These are phyloP conservation scores for Leucogyrophana mollusca DNA, from an alignment of 768 basidiomycete genomes.

Conservation along the genomic window DNA sequence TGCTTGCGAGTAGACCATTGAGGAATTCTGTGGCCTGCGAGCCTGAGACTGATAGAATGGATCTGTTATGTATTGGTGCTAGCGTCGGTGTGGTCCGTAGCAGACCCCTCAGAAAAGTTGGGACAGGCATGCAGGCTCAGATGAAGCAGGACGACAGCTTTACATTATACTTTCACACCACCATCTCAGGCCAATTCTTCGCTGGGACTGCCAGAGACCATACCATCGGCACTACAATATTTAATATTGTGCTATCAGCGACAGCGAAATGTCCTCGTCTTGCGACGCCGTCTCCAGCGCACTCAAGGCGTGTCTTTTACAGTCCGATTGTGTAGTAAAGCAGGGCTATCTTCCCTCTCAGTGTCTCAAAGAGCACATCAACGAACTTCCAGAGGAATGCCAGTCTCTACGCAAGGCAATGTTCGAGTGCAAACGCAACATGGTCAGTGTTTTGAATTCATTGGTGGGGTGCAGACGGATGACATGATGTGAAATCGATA, in stretches of 20 bases:
- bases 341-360: conserved; percentile 79
- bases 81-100: conserved; percentile 48
- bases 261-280: conserved; percentile 65
- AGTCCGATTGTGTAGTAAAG: conserved; percentile 85
- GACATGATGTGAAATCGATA: conserved; percentile 22
- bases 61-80: conserved; percentile 64
- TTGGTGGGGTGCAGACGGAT: neutral
- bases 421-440: conserved; percentile 88
- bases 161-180: neutral
- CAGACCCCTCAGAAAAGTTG: conserved; percentile 42
- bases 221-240: neutral
- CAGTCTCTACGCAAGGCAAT: conserved; percentile 75
- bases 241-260: conserved; percentile 1
- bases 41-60: conserved; percentile 74
- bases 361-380: conserved; percentile 71
- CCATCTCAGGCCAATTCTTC: neutral
- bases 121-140: conserved; percentile 24
- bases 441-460: conserved; percentile 50
- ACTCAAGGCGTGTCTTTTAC: conserved; percentile 80
- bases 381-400: conserved; percentile 81
- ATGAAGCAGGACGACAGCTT: conserved; percentile 11
- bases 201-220: neutral
- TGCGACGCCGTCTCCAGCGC: conserved; percentile 76
- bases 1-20: conserved; percentile 68
- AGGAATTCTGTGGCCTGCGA: conserved; percentile 81